Base-by-base conservation (phyloP, 2,329 filamentous ascomycete genomes). In the Trichoderma afroharzianum region DNA sequence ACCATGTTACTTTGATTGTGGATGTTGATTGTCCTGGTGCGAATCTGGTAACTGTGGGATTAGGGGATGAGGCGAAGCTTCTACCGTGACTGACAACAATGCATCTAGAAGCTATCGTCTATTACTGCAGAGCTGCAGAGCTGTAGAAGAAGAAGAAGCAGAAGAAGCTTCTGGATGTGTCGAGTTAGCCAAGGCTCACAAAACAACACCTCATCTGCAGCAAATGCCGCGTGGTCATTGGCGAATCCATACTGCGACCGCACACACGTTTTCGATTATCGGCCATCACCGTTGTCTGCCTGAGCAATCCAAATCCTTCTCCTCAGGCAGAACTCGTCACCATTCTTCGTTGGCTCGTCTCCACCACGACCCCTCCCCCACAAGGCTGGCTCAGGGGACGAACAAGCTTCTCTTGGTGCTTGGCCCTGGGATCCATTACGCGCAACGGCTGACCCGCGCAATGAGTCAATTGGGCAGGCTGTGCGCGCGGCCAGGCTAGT, bases 381-480 rank as follows among this genome's bases (percentile, higher is more conserved):
- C 64, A 68, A 68, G 64, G 53, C 62, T 63, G 62, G 59, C 36
- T 39, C 33, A 36, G 36, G 59, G 59, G 59, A n/a, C 14, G 21
- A 28, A 43, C 39, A 63, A 63, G 61, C 61, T 63, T 63, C 39
- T 39, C 61, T 62, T 21, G 33, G 33, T 36, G 33, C 33, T 36
- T 36, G 61, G 61, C 61, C 26, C 24, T 18, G 9, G 18, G 61
- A 50, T 39, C 61, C 61, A 47, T 63, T 33, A 24, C 47, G 63
- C 30, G 63, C 50, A 57, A 57, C 63, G n/a, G n/a, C 30, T 57
- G 47, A 55, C 63, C 63, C 47, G 21, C 63, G 26, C 63, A 33
- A 58, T 68, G 64, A 68, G 64, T 68, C 64, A 68, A 68, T 43
- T 58, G 50, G 32, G 32, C 24, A 55, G 53, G 50, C 50, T 57